Evolutionary conservation across 768 basidiomycete genomes (phyloP), one percentile per base, ranked within the genome.

Genomic region (Phlegmacium glaucopus): DNA sequence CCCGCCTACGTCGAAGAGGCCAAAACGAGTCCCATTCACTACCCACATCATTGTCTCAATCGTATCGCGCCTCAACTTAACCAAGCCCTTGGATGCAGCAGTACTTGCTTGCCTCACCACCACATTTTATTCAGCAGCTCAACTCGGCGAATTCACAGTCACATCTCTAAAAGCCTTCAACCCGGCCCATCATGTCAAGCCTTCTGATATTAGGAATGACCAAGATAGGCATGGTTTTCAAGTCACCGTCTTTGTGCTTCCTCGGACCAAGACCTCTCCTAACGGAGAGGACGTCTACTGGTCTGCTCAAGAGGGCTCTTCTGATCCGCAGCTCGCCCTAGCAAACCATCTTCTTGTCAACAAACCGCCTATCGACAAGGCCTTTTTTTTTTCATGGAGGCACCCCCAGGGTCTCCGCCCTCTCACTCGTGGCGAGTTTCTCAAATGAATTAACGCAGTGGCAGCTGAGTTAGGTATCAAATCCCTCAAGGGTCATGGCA

Each of bases 331-430:
- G 6, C 32, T 43, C 0, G 61, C 61, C 0, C 22, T 66, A 0
- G 9, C 35, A 0, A 58, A 57, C 36, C 66, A 69, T 30, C 27
- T 66, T 9, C n/a, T 1, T 0, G 13, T 69, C 39, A 69, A 69
- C 53, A 26, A 52, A 7, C 60, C 63, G 0, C 35, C 44, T 1
- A 34, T 29, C 1, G 25, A 56, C 11, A 49, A 28, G 7, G 55
- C 44, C 25, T 29, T 56, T 6, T 56, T 56, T 15, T 25, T 46
- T 1, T n/a, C n/a, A n/a, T 56, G 42, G 16, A 28, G 22, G 13
- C 11, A 38, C 17, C 6, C 18, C 6, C 11, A 4, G 5, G 29
- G 41, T 4, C 16, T 17, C 8, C 36, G 40, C 6, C 49, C 52
- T 4, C 43, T 57, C 13, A 54, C 49, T 9, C 26, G 39, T 8